Conservation (phyloP, 2,329 filamentous ascomycete genomes). For the Penicillium palitans region DNA sequence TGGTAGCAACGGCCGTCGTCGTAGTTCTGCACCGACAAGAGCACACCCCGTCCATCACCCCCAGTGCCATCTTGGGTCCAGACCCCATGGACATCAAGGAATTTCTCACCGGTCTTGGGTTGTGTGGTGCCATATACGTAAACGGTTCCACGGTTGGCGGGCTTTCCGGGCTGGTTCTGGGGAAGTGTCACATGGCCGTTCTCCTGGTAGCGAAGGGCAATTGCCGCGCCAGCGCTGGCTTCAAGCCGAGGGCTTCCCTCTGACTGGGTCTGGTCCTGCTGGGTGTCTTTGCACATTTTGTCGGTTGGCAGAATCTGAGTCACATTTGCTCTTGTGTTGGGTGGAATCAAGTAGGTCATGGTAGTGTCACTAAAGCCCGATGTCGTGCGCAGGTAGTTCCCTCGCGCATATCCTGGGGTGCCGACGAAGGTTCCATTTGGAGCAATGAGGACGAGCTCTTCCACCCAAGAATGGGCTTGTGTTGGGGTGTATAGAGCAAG, state of each 20-base stretch:
- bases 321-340: slow-evolving; percentile 50
- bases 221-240: slow-evolving; percentile 59
- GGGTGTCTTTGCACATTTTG: slow-evolving; percentile 63
- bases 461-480: slow-evolving; percentile 76
- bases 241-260: slow-evolving; percentile 63
- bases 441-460: slow-evolving; percentile 70
- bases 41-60: slow-evolving; percentile 72
- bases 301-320: slow-evolving; percentile 53
- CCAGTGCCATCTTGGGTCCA: slow-evolving; percentile 83
- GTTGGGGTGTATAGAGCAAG: slow-evolving; percentile 32
- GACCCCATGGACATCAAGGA: slow-evolving; percentile 64
- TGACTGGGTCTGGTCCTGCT: slow-evolving; percentile 61
- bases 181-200: slow-evolving; percentile 73
- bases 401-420: slow-evolving; percentile 71
- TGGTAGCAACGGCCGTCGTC: slow-evolving; percentile 93
- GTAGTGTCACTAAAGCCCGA: slow-evolving; percentile 58
- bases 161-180: slow-evolving; percentile 58
- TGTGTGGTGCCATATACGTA: slow-evolving; percentile 71
- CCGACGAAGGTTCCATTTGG: slow-evolving; percentile 73
- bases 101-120: slow-evolving; percentile 59
- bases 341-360: slow-evolving; percentile 66
- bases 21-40: slow-evolving; percentile 76
- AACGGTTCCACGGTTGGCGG: slow-evolving; percentile 67
- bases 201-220: slow-evolving; percentile 69
- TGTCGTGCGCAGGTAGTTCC: slow-evolving; percentile 60